Percentiles rank a stretch among this genome's conserved stretches.
These are phyloP conservation scores for Margaritispora aquatica DNA, from an alignment of 495 filamentous ascomycete species.

Conservation along the genomic window DNA sequence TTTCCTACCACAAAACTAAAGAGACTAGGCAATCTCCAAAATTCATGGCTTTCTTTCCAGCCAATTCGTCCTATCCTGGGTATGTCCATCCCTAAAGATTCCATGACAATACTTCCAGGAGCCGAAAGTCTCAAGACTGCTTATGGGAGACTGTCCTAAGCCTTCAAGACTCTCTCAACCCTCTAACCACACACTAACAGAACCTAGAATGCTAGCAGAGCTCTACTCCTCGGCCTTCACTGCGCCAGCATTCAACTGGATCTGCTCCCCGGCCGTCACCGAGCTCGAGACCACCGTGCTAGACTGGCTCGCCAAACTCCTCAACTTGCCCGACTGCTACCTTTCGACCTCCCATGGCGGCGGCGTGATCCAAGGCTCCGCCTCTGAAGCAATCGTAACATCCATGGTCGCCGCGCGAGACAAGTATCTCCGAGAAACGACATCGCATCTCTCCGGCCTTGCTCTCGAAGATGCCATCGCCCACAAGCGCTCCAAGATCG, in stretches of 20 bases:
- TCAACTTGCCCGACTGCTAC: slow-evolving; percentile 70
- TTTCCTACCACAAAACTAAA: too few relatives aligned
- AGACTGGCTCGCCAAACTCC: slow-evolving; percentile 79
- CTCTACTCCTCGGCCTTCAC: slow-evolving; percentile 87
- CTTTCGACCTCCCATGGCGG: slow-evolving; percentile 64
- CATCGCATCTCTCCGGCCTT: slow-evolving; percentile 45
- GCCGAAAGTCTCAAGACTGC: too few relatives aligned
- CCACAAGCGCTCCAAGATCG: slow-evolving; percentile 60
- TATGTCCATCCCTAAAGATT: too few relatives aligned
- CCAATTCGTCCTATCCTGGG: slow-evolving; percentile 74
- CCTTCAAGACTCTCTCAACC: too few relatives aligned
- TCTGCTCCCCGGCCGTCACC: slow-evolving; percentile 91
- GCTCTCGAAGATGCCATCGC: slow-evolving; percentile 61
- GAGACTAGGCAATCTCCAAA: slow-evolving; percentile 83
- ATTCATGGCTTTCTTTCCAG: slow-evolving; percentile 96
- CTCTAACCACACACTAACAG: too few relatives aligned
- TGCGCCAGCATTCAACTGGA: slow-evolving; percentile 94
- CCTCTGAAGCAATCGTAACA: slow-evolving; percentile 81
- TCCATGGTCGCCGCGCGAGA: slow-evolving; percentile 88
- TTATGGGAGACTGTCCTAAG: too few relatives aligned
- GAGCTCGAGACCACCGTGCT: slow-evolving; percentile 92
- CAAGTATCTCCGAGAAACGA: slow-evolving; percentile 58
- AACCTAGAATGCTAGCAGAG: slow-evolving; percentile 88
- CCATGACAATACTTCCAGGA: too few relatives aligned
- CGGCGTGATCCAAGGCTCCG: slow-evolving; percentile 92